Conservation (phyloP, 768 basidiomycete species). For the Brasilioporus rufonigricans region DNA sequence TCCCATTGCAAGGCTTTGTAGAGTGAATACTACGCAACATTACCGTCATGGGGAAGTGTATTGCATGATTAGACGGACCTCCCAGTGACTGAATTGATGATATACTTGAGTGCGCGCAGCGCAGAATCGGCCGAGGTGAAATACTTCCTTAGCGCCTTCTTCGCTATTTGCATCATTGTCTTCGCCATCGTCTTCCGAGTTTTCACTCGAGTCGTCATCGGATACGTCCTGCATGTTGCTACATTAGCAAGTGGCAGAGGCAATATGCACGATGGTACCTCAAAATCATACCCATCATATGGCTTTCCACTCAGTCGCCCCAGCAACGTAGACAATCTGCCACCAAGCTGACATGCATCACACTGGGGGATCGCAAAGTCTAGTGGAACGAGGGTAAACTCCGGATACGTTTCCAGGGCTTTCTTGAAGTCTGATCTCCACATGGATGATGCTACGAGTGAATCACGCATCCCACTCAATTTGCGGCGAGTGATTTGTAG, state of each 20-base stretch:
- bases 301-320: conserved; percentile 62
- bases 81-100: conserved; percentile 80
- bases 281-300: conserved; percentile 73
- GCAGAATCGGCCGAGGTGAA: conserved; percentile 78
- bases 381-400: conserved; percentile 51
- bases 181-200: conserved; percentile 22
- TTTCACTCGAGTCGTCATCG: conserved; percentile 23
- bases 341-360: conserved; percentile 80
- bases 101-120: conserved; percentile 64
- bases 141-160: conserved; percentile 33
- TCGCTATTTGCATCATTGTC: background rate
- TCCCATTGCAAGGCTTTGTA: conserved; percentile 59
- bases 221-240: conserved; percentile 13
- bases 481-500: conserved; percentile 66
- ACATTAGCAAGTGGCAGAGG: background rate
- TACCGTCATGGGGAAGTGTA: background rate
- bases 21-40: conserved; percentile 53
- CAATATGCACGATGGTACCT: conserved; percentile 37
- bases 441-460: conserved; percentile 78
- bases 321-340: conserved; percentile 60
- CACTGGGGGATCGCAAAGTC: conserved; percentile 62
- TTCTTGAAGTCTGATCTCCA: conserved; percentile 74
- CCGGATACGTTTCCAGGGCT: conserved; percentile 63
- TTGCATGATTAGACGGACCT: conserved; percentile 46
- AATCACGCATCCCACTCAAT: conserved; percentile 65